These are phyloP conservation scores for Phaeoacremonium minimum DNA, from an alignment of 2,329 filamentous ascomycete species.

Conservation along the genomic window DNA sequence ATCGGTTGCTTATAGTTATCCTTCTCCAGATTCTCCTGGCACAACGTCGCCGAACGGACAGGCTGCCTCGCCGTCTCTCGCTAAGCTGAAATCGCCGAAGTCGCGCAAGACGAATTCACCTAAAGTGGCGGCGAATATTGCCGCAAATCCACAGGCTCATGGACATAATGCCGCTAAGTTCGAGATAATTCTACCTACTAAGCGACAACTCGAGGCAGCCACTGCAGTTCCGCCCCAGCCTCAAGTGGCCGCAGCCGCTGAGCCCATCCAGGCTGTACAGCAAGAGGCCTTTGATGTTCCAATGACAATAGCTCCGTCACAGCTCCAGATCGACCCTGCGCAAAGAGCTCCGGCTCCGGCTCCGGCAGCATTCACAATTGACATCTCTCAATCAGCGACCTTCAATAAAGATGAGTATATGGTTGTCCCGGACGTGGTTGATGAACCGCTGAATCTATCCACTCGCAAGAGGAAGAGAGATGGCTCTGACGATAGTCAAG, in stretches of 20 bases:
- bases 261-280: too few relatives aligned
- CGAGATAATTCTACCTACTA: conserved; percentile 43
- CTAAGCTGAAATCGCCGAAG: conserved; percentile 16
- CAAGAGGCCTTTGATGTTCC: too few relatives aligned
- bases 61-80: conserved; percentile 15
- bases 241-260: too few relatives aligned
- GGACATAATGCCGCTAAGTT: conserved; percentile 32
- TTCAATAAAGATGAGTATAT: conserved; percentile 51
- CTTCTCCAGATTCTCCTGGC: conserved; percentile 28
- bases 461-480: conserved; percentile 49
- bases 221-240: conserved; percentile 1
- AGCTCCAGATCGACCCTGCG: conserved; percentile 10
- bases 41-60: conserved; percentile 21
- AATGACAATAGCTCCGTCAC: conserved; percentile 5
- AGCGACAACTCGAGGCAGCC: not conserved
- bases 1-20: conserved; percentile 32
- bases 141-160: conserved; percentile 22
- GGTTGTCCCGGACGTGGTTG: conserved; percentile 39
- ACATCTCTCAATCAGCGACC: conserved; percentile 32
- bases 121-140: too few relatives aligned
- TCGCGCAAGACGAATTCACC: conserved; percentile 7
- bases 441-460: conserved; percentile 44
- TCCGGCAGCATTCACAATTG: conserved; percentile 40
- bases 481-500: conserved; percentile 46
- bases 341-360: too few relatives aligned